Evolutionary conservation across 2,329 filamentous ascomycete species (phyloP), one percentile per base, ranked within the genome.

Genomic region (Penicillium janthinellum): DNA sequence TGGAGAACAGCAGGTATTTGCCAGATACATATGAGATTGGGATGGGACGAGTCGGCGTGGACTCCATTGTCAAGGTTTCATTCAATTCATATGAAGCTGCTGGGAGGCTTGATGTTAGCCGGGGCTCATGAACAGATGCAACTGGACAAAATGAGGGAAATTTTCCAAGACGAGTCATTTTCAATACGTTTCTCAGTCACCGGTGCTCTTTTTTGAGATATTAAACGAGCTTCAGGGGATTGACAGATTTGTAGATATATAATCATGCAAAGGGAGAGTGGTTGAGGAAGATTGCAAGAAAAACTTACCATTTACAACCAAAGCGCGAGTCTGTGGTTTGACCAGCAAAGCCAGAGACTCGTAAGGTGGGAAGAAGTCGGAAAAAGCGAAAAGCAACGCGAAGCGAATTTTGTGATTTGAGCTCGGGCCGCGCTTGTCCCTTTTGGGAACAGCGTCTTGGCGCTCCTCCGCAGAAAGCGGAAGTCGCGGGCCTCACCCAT

Each of bases 1-100:
- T 86, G 74, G 96, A 92, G 81, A 97, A 98, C 67, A 99, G 82
- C 61, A 97, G 86, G 79, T 94, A 97, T 65, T 90, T 89, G 67
- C 88, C 88, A 49, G 88, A 88, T 61, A 96, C 87, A 73, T 86
- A 83, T 66, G 91, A 94, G 71, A 98, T 95, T 62, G 91, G 88
- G 64, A 96, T 84, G 11, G 86, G 86, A 68, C 87, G 82, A 22
- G 71, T 67, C 49, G 77, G 78, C 50, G 69, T 65, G 42, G 70
- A 68, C 52, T 72, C 73, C 73, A 77, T 77, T 38, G 34, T 52
- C 31, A 55, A 59, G 44, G 37, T 48, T 54, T 41, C 50, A 53
- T 54, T 58, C 48, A 15, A 53, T 58, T 59, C 64, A 56, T 67
- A 62, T 15, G 8, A 60, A 59, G 65, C 63, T 65, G 61, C 57